Conservation (phyloP, 1,284 basidiomycete genomes). For the Ceratobasidium sp. region DNA sequence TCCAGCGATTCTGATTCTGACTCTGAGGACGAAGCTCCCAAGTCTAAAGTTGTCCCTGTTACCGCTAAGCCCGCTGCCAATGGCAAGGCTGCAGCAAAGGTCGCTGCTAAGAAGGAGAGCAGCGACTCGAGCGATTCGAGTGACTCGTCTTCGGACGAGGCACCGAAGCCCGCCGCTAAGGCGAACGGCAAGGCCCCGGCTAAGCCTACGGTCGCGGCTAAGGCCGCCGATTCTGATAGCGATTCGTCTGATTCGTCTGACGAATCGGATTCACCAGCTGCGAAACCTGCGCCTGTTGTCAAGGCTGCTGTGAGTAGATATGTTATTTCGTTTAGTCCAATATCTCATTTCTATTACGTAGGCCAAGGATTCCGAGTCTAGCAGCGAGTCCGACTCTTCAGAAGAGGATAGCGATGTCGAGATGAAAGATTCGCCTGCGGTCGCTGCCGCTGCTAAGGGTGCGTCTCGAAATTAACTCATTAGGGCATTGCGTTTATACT, state of each 20-base stretch:
- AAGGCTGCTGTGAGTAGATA: constrained; percentile 36
- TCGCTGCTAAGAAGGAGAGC: constrained; percentile 49
- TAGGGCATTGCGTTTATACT: neutral
- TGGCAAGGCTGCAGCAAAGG: constrained; percentile 48
- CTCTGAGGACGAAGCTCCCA: constrained; percentile 32
- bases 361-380: constrained; percentile 53
- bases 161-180: constrained; percentile 48
- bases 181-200: constrained; percentile 27
- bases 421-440: constrained; percentile 66
- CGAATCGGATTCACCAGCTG: constrained; percentile 52
- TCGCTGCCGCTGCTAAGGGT: constrained; percentile 58
- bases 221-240: constrained; percentile 44
- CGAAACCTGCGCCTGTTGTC: constrained; percentile 52
- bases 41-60: constrained; percentile 32
- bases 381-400: constrained; percentile 51
- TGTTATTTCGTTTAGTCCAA: neutral
- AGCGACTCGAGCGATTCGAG: constrained; percentile 50
- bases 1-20: constrained; percentile 41
- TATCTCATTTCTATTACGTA: constrained; percentile 5
- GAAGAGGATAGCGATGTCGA: constrained; percentile 67
- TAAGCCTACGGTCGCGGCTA: constrained; percentile 12
- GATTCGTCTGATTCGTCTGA: constrained; percentile 50
- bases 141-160: constrained; percentile 51
- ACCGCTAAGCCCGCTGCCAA: constrained; percentile 38
- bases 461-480: constrained; percentile 27